These are phyloP conservation scores for Goniomonas avonlea DNA, from an alignment of 78 protist species.

Conservation along the genomic window DNA sequence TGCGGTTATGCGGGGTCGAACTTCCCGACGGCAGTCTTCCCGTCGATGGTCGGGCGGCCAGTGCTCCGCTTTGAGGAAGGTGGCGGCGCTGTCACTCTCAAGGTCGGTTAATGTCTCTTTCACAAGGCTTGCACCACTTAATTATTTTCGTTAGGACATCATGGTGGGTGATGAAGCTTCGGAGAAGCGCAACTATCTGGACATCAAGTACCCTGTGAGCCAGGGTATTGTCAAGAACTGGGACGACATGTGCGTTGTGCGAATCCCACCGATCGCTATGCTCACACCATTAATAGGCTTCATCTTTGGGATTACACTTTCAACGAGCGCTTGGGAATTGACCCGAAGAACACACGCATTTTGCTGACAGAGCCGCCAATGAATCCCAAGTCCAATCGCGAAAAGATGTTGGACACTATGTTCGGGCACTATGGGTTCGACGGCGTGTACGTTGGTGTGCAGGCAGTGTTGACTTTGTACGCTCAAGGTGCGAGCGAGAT, in stretches of 20 bases:
- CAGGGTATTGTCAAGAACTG: conserved; percentile 93
- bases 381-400: conserved; percentile 78
- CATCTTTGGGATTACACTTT: conserved; percentile 89
- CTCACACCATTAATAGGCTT: conserved; percentile 40
- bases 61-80: conserved; percentile 78
- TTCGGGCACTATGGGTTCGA: conserved; percentile 90
- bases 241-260: conserved; percentile 67
- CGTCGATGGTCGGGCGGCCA: conserved; percentile 96
- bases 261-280: too few species aligned
- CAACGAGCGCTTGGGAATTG: conserved; percentile 70
- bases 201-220: conserved; percentile 82
- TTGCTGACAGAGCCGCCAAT: conserved; percentile 95
- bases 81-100: too few species aligned
- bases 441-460: conserved; percentile 77
- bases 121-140: neutral
- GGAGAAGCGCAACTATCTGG: conserved; percentile 67
- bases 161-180: conserved; percentile 96
- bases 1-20: conserved; percentile 95
- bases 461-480: conserved; percentile 91
- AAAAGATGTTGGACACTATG: conserved; percentile 74
- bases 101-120: too few species aligned
- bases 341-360: conserved; percentile 77
- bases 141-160: conserved; percentile 77
- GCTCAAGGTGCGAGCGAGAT: conserved; percentile 69
- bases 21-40: conserved; percentile 93